These are phyloP conservation scores for Aegilops speltoides DNA, from an alignment of 176 grass and related monocot species.

Conservation along the genomic window DNA sequence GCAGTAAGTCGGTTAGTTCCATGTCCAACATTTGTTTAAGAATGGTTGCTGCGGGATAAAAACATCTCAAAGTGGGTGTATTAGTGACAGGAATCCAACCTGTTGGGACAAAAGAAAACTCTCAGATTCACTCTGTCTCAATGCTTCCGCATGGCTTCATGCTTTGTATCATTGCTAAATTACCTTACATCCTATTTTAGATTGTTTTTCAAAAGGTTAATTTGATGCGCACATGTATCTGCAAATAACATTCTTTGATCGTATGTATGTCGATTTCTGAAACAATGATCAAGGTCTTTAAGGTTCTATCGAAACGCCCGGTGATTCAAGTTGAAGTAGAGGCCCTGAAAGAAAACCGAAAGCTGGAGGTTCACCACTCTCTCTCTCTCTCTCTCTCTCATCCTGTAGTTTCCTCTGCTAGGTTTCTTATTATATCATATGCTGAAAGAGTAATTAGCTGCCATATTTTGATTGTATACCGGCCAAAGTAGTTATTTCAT, in stretches of 20 bases:
- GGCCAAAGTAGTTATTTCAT: too few species aligned
- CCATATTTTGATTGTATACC: too few species aligned
- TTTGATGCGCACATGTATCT: background rate
- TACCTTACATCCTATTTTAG: background rate
- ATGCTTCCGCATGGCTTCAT: background rate
- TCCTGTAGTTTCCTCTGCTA: too few species aligned
- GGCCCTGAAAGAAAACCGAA: too few species aligned
- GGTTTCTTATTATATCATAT: too few species aligned
- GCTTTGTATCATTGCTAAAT: background rate
- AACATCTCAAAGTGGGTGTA: background rate
- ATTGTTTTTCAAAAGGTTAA: background rate
- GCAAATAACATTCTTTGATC: slow-evolving; percentile 27
- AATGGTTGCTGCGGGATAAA: background rate
- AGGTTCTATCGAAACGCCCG: too few species aligned
- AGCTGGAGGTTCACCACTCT: too few species aligned
- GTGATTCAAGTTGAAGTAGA: too few species aligned
- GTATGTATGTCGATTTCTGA: background rate
- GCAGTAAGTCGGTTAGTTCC: background rate
- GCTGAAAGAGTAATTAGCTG: too few species aligned
- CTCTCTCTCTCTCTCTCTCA: too few species aligned
- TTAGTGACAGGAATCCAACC: background rate
- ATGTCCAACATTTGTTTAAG: background rate
- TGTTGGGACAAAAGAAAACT: background rate
- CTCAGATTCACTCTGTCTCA: background rate
- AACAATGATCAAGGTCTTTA: too few species aligned